Evolutionary conservation across 257 asterid species (phyloP).

Genomic region (Phtheirospermum japonicum): DNA sequence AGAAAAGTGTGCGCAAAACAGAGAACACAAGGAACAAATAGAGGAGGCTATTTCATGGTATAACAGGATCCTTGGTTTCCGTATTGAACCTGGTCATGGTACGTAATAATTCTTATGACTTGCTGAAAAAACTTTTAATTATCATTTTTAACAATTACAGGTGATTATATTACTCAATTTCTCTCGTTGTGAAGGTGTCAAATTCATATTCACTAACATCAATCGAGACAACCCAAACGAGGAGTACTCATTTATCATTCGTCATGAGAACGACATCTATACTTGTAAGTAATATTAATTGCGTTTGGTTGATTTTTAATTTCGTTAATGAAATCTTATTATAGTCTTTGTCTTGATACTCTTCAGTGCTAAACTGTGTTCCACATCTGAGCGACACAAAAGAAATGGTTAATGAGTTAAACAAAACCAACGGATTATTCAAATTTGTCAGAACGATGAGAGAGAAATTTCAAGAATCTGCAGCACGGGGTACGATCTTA

Average conservation of each 20-base stretch:
- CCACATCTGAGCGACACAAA: slow-evolving; percentile 59
- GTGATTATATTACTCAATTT: slow-evolving; percentile 6
- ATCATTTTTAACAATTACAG: slow-evolving; percentile 1
- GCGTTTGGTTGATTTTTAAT: slow-evolving; percentile 17
- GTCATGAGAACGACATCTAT: slow-evolving; percentile 70
- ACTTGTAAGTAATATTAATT: slow-evolving; percentile 48
- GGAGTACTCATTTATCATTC: slow-evolving; percentile 71
- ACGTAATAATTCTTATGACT: slow-evolving; percentile 24
- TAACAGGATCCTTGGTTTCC: slow-evolving; percentile 80
- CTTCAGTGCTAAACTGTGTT: slow-evolving; percentile 63
- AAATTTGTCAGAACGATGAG: slow-evolving; percentile 85
- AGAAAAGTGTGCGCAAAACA: slow-evolving; percentile 47
- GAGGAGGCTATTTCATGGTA: slow-evolving; percentile 93
- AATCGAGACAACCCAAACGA: slow-evolving; percentile 47
- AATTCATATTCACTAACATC: slow-evolving; percentile 74
- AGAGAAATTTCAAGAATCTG: slow-evolving; percentile 69
- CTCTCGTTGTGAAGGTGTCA: slow-evolving; percentile 59
- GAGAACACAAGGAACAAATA: slow-evolving; percentile 52
- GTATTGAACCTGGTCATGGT: slow-evolving; percentile 86
- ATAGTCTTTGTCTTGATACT: slow-evolving; percentile 11
- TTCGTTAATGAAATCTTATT: slow-evolving; percentile 14
- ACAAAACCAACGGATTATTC: slow-evolving; percentile 69
- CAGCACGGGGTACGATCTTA: slow-evolving; percentile 42
- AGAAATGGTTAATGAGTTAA: slow-evolving; percentile 60
- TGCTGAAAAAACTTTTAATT: slow-evolving; percentile 15